A percentile compares a stretch with the other conserved stretches of the same genome.
Evolutionary conservation across 192 early-diverging fungal species (phyloP).

Genomic region (Coemansia sp.): DNA sequence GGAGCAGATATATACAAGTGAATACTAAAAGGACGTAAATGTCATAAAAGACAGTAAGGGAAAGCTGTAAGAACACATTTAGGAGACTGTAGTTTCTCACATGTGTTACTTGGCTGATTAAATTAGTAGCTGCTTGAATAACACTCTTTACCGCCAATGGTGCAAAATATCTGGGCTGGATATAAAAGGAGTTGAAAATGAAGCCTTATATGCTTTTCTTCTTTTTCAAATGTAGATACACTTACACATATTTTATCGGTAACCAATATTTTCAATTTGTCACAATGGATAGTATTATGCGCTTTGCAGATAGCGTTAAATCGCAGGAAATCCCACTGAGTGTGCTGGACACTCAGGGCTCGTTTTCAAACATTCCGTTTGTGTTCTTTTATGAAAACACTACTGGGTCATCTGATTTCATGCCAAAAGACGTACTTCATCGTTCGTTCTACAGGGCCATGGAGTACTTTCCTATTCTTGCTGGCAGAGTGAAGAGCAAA

Average conservation of each 20-base stretch:
- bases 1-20: not conserved
- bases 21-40: not conserved
- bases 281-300: not conserved
- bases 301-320: slow-evolving; percentile 18
- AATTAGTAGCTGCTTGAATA: too few species aligned
- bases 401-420: slow-evolving; percentile 17
- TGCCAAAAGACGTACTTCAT: slow-evolving; percentile 21
- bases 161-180: too few species aligned
- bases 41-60: too few species aligned
- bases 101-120: too few species aligned
- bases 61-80: too few species aligned
- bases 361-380: slow-evolving; percentile 52
- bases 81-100: too few species aligned
- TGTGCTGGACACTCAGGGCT: slow-evolving; percentile 40
- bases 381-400: slow-evolving; percentile 49
- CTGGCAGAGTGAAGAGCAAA: slow-evolving; percentile 14
- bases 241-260: too few species aligned
- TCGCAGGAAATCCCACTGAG: slow-evolving; percentile 34
- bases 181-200: too few species aligned
- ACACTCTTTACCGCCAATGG: too few species aligned
- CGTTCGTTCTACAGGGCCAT: slow-evolving; percentile 38
- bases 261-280: not conserved
- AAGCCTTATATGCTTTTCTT: too few species aligned
- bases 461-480: slow-evolving; percentile 29
- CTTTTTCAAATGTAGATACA: too few species aligned